Percentiles rank a stretch among this genome's conserved stretches.
phyloP scores from a whole-genome alignment of 176 grass and related monocot species.

The Hordeum marinum region DNA sequence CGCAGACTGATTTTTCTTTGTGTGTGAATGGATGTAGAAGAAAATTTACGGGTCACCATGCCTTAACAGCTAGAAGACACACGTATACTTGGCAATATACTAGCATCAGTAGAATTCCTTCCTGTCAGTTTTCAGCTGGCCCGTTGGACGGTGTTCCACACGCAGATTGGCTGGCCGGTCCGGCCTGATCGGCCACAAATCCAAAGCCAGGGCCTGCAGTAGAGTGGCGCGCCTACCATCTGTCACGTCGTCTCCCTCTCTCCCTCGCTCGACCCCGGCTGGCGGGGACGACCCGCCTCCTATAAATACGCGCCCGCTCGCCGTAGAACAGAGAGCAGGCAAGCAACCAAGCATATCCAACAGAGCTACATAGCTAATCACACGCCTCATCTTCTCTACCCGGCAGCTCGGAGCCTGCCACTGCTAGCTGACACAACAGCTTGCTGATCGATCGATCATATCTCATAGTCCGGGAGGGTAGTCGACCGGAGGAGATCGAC shows the following conservation, averaged over 20 bases:
- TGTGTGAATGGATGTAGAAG: too few relatives aligned
- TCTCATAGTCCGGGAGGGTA: background rate
- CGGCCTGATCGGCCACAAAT: conserved; percentile 19
- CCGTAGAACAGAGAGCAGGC: conserved; percentile 21
- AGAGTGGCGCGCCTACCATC: conserved; percentile 19
- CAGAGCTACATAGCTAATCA: background rate
- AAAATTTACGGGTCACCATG: too few relatives aligned
- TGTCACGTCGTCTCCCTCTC: background rate
- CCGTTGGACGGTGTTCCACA: background rate
- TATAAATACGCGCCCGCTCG: conserved; percentile 34
- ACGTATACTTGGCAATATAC: too few relatives aligned
- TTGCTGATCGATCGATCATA: background rate
- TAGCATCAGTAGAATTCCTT: background rate
- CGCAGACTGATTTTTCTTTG: too few relatives aligned
- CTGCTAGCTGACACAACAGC: background rate
- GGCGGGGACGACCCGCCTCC: background rate
- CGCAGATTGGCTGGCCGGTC: background rate
- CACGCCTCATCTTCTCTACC: background rate
- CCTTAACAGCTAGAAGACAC: too few relatives aligned
- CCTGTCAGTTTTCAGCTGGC: background rate
- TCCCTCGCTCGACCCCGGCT: background rate
- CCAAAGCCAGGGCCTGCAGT: conserved; percentile 28
- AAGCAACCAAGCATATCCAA: background rate
- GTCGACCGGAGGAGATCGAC: too few relatives aligned
- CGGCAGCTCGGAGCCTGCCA: background rate